Evolutionary conservation across 208 protist species (phyloP), one percentile per base, ranked within the genome.

Genomic region (Leishmania gerbilli): DNA sequence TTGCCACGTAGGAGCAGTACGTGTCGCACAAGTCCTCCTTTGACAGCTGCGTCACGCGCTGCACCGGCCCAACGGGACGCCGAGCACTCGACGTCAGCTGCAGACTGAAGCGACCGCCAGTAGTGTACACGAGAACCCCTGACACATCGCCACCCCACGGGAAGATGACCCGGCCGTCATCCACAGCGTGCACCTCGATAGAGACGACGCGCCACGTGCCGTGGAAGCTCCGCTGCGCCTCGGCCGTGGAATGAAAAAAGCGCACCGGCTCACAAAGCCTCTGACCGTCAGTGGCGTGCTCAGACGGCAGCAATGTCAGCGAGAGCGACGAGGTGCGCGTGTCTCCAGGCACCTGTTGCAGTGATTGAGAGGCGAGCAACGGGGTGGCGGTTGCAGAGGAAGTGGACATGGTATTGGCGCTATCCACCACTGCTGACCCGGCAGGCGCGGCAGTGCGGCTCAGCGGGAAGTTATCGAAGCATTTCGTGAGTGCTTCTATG

Each of bases 141-240:
- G 71, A 69, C 1, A 97, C 92, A 27, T 91, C 86, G 13, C 91
- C 87, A 15, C 95, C 95, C 95, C 95, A 97, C 19, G 95, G 95
- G 53, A 93, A 96, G 65, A 89, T 87, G 37, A 97, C 85, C 31
- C 89, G 87, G 21, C 95, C 91, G 72, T 95, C 89, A 7, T 81
- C 65, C n/a, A 87, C 40, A 37, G 92, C 86, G 31, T 79, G 76
- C 76, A 91, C 86, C 84, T 96, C 92, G 34, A 96, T 86, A 31
- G 84, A 89, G 19, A 92, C 68, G 19, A 93, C 56, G 64, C 79
- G 78, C 95, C 95, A 97, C n/a, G 88, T 69, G 19, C 95, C 92
- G 58, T 89, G 64, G 51, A 95, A 80, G 69, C 67, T 40, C 34
- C 31, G 34, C 58, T 84, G 79, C 37, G 82, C 79, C 42, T 71